Evolutionary conservation across 129 eudicot genomes (phyloP), one percentile per base, ranked within the genome.

Genomic region (Tagetes patula): DNA sequence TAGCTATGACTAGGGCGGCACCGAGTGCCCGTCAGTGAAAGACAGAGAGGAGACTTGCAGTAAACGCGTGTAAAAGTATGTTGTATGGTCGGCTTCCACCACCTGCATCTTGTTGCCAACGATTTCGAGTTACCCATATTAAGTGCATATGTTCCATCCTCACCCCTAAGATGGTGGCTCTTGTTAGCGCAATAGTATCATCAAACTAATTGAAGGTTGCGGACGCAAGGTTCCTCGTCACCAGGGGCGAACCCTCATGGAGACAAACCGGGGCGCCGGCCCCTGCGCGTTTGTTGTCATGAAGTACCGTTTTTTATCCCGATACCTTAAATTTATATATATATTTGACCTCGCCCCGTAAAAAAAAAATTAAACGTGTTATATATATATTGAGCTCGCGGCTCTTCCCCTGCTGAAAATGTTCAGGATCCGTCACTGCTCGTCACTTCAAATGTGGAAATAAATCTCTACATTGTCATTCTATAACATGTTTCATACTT

Each of bases 151-250:
- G 92, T 66, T 70, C 86, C 7, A 75, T 73, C 5, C 37, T 87
- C 20, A 84, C 87, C 2, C 89, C 89, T 3, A 82, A 73, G 53
- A 85, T n/a, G n/a, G n/a, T n/a, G n/a, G n/a, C n/a, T 5, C 83
- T 84, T 0, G 33, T 87, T 34, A 41, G 84, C 8, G 71, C 65
- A 69, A 76, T 6, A 72, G 61, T 1, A 74, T 76, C 30, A 33
- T 77, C 20, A 67, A 77, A 45, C 80, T 87, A 39, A 38, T 87
- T 13, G 49, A 82, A 76, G 84, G 83, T 59, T 87, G 91, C 66
- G 91, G 91, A 37, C 77, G 91, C 10, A 76, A 63, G 10, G 56
- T 86, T 48, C 88, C 91, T 81, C 91, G 50, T 47, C 82, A 79
- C 63, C n/a, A n/a, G n/a, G n/a, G n/a, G n/a, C n/a, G n/a, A n/a